Base-by-base conservation (phyloP, 345 rosid genomes). In the Salix koriyanagi region DNA sequence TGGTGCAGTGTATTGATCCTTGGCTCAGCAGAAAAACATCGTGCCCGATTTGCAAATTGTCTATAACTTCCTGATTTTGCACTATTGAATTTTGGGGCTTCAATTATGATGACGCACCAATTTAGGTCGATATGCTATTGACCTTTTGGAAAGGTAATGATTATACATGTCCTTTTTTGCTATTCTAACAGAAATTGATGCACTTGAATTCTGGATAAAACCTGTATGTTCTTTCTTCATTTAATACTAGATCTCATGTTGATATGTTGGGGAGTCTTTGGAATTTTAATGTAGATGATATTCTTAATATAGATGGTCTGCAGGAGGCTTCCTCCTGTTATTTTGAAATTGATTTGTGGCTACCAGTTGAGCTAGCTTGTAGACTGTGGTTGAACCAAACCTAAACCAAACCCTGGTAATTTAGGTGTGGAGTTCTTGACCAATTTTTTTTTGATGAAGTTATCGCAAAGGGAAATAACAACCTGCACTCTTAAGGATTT, bases 31-130 rank as follows among this genome's bases (percentile, higher is more conserved):
- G 94, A 86, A 90, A 81, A 79, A 80, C 87, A 30, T 87, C 89
- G 11, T 96, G 99, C 83, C 98, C 99, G 6, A 89, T 96, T 83
- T 96, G 99, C 88, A 92, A 92, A 85, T 90, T 85, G 52, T 89
- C 94, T 3, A 81, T 90, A n/a, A 81, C 90, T 67, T 91, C 28
- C 23, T 58, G 28, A 56, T 56, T 56, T 56, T 56, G 62, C 10
- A 14, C 52, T 13, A 30, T 46, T 15, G 19, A 9, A 16, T 65
- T 12, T 6, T 0, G 7, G 6, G 9, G 26, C 15, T 25, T 67
- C 12, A 9, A 26, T 25, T 16, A 30, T 71, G 39, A 18, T 4
- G 18, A 21, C 5, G 46, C 65, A 6, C n/a, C 19, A 11, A 2
- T 56, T 54, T 7, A n/a, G 6, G 15, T 36, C 34, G 30, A 32